Evolutionary conservation across 1,139 yeast genomes (phyloP), one percentile per base, ranked within the genome.

Genomic region (Saccharomyces pastorianus): DNA sequence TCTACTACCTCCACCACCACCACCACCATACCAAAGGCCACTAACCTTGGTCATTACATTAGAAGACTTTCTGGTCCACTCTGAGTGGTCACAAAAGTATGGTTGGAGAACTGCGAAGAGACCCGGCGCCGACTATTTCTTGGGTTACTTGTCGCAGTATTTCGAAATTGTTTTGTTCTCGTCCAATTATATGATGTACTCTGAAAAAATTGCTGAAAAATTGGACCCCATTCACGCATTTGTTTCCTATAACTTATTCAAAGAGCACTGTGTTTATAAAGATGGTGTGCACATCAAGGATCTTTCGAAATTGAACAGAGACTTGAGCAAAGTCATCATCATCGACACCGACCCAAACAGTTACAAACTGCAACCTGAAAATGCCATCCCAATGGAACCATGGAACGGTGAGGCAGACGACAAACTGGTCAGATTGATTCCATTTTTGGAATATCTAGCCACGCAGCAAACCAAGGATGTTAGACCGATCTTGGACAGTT

Each of bases 41-140:
- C 75, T 88, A 69, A 93, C 99, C 3, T 77, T 93, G 63, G 97
- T 93, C 5, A 73, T 93, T 61, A 85, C 90, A 28, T 79, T 93
- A 65, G 99, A 93, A 63, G 99, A 93, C 68, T 76, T 93, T 58
- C 79, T 93, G 69, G 82, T 91, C 57, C 96, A 93, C 72, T 85
- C 96, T 49, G 88, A 85, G 58, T 93, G 99, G 99, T 82, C 88
- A 57, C 83, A 90, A 62, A 83, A 88, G 71, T 80, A 84, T 68
- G 99, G 99, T 53, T 93, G 99, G 99, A 84, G 96, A 75, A 93
- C 98, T 23, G 98, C 96, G 48, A 93, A 95, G 78, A 88, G 99
- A 76, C 99, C 99, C 48, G 99, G 99, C 56, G 83, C 89, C 59
- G 99, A 95, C 73, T 95, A 95, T 77, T 93, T 93, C 75, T 76